Percentiles rank a stretch among this genome's conserved stretches.
Conservation (phyloP, 192 early-diverging fungal species). For the Backusella liffmaniae region DNA sequence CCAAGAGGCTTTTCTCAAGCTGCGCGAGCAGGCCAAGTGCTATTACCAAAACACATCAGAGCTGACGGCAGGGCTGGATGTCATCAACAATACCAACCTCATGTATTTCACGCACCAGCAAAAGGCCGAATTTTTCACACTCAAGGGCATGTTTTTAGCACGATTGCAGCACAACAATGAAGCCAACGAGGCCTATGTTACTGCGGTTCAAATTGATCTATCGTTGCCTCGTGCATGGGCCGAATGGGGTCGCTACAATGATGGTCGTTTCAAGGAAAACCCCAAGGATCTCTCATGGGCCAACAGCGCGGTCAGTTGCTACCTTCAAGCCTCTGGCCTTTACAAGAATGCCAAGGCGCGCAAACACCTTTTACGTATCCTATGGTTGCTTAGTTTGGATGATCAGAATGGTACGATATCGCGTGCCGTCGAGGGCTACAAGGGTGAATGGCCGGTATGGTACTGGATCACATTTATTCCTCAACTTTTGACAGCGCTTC, state of each 20-base stretch:
- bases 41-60: constrained; percentile 89
- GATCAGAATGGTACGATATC: constrained; percentile 74
- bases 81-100: constrained; percentile 99
- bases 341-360: constrained; percentile 85
- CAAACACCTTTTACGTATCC: constrained; percentile 87
- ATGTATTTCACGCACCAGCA: constrained; percentile 91
- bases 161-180: constrained; percentile 84
- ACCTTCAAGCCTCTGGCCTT: constrained; percentile 90
- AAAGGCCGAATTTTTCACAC: constrained; percentile 98
- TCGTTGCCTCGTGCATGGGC: constrained; percentile 93
- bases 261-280: constrained; percentile 84
- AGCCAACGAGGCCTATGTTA: constrained; percentile 88
- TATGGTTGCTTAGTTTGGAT: constrained; percentile 94
- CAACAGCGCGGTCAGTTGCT: constrained; percentile 90
- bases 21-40: constrained; percentile 98
- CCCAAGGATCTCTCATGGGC: constrained; percentile 81
- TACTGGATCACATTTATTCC: constrained; percentile 99
- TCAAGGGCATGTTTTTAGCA: constrained; percentile 94
- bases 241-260: constrained; percentile 94
- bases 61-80: constrained; percentile 92
- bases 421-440: constrained; percentile 83
- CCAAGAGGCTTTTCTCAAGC: constrained; percentile 96
- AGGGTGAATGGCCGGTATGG: constrained; percentile 90
- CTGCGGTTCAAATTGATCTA: constrained; percentile 87
- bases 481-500: constrained; percentile 81